Evolutionary conservation across 176 grass and related monocot species (phyloP), one percentile per base, ranked within the genome.

Genomic region (Musa itinerans): DNA sequence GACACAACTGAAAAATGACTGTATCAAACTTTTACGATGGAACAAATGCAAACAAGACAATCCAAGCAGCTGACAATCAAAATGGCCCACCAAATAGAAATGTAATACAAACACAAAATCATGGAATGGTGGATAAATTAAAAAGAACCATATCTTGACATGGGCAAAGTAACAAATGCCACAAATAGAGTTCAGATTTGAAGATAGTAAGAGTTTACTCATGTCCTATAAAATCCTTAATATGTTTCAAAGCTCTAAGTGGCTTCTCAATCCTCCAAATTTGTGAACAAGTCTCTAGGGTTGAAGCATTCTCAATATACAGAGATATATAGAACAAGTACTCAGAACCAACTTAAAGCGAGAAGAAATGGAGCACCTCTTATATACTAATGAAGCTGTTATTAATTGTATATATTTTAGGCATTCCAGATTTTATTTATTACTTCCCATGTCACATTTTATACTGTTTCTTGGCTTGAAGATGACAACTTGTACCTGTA

Each of bases 401-500:
- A 43, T 43, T 43, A 43, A 43, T 43, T 43, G 34, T 43, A 61
- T 61, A n/a, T 19, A 65, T 65, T 65, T 65, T 11, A 26, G 26
- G 22, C 23, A 26, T 65, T 26, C 63, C 13, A 1, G 63, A 26
- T 27, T 65, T 4, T 16, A 16, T 57, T 16, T 57, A 16, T 24
- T 64, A 34, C 50, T 50, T 70, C 43, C 17, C 11, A 11, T 70
- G 50, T 51, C 8, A 50, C 22, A 9, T 34, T 34, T 9, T 25
- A 20, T 50, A 50, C 43, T 50, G 27, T 19, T 50, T 43, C 43
- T 70, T 51, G 50, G 68, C 15, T 25, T 65, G 10, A 77, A 77
- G 58, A 76, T 76, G 58, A 53, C 10, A 78, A 11, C 50, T 50
- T 66, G 16, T 84, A 99, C 95, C 90, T 99, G 90, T 70, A 99